Evolutionary conservation across 257 asterid genomes (phyloP).

Genomic region (Penstemon davidsonii): DNA sequence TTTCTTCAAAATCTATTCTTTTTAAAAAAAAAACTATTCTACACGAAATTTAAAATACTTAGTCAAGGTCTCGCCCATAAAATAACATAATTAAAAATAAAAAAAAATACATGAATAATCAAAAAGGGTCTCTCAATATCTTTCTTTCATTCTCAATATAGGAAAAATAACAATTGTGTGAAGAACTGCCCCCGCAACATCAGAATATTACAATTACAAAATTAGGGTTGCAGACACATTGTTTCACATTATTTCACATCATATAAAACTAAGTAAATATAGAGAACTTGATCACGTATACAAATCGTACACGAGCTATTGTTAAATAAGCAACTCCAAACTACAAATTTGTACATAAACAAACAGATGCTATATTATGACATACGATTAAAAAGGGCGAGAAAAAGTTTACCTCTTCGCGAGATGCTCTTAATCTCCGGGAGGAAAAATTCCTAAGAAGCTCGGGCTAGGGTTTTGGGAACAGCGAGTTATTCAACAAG

Average conservation of each 20-base stretch:
- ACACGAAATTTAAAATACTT: not conserved
- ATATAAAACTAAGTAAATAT: not conserved
- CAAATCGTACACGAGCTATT: not conserved
- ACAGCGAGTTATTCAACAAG: no score
- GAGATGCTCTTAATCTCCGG: constrained; percentile 1
- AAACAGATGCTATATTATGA: not conserved
- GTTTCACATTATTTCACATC: not conserved
- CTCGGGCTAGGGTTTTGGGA: constrained; percentile 38
- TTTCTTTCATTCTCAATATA: not conserved
- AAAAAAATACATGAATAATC: not conserved
- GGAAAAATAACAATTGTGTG: not conserved
- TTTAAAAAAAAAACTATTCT: not conserved
- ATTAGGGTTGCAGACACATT: constrained; percentile 11
- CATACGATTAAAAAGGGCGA: not conserved
- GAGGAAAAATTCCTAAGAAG: not conserved
- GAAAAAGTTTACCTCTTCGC: constrained; percentile 29
- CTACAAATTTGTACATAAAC: not conserved
- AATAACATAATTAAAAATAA: not conserved
- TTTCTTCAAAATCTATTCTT: not conserved
- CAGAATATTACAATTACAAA: constrained; percentile 2
- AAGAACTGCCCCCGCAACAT: constrained; percentile 6
- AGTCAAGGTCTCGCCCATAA: not conserved
- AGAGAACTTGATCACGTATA: not conserved
- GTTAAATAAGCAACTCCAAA: not conserved
- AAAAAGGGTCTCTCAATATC: not conserved